A percentile compares a stretch with the other conserved stretches of the same genome.
Evolutionary conservation across 2,329 filamentous ascomycete genomes (phyloP).

Genomic region (Beauveria sp.): DNA sequence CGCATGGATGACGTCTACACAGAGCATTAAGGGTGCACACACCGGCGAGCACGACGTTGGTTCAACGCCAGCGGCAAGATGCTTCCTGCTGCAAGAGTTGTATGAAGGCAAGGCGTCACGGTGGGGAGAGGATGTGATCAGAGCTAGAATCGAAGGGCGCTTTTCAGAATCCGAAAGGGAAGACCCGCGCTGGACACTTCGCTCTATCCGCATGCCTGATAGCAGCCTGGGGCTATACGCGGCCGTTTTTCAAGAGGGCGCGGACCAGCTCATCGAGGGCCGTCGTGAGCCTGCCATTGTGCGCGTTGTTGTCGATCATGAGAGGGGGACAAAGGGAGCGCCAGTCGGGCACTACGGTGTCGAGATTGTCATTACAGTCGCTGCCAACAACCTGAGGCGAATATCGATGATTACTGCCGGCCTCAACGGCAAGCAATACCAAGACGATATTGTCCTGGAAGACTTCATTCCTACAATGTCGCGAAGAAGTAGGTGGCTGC

Average conservation of each 20-base stretch:
- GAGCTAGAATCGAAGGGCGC: slow-evolving; percentile 76
- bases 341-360: slow-evolving; percentile 62
- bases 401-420: slow-evolving; percentile 49
- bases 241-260: slow-evolving; percentile 65
- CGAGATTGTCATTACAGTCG: slow-evolving; percentile 61
- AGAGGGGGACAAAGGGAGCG: slow-evolving; percentile 57
- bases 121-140: slow-evolving; percentile 77
- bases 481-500: slow-evolving; percentile 54
- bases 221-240: slow-evolving; percentile 52
- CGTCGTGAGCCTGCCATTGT: slow-evolving; percentile 61
- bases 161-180: slow-evolving; percentile 86
- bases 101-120: slow-evolving; percentile 73
- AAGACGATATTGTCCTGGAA: slow-evolving; percentile 64
- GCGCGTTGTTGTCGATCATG: slow-evolving; percentile 65
- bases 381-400: slow-evolving; percentile 43
- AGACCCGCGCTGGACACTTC: slow-evolving; percentile 70
- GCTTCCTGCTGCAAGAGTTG: slow-evolving; percentile 63
- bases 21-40: slow-evolving; percentile 51
- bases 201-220: slow-evolving; percentile 58
- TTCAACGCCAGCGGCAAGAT: slow-evolving; percentile 51
- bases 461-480: slow-evolving; percentile 69
- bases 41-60: slow-evolving; percentile 32
- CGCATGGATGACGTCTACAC: slow-evolving; percentile 60
- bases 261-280: slow-evolving; percentile 53
- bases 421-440: slow-evolving; percentile 61